A percentile compares a stretch with the other conserved stretches of the same genome.
These are phyloP conservation scores for Dipodascopsis uninucleata DNA, from an alignment of 805 yeast species.

Conservation along the genomic window DNA sequence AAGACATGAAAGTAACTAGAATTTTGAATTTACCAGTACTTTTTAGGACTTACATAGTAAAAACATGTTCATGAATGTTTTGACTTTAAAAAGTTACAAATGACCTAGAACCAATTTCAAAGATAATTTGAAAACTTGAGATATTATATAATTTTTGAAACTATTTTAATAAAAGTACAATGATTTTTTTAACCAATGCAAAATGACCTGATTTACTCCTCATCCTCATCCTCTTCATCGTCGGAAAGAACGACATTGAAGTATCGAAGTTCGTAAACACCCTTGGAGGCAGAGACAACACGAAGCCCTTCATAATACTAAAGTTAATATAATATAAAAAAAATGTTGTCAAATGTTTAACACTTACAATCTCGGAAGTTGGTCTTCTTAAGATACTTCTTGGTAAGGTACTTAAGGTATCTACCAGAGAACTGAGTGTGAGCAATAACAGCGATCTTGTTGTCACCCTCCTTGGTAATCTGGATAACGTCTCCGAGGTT, in stretches of 20 bases:
- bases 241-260: slow-evolving; percentile 98
- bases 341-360: not conserved
- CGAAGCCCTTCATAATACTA: slow-evolving; percentile 63
- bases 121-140: no score
- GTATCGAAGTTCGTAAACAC: slow-evolving; percentile 97
- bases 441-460: slow-evolving; percentile 76
- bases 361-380: slow-evolving; percentile 85
- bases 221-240: slow-evolving; percentile 88
- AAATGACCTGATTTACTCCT: slow-evolving; percentile 29
- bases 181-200: not conserved
- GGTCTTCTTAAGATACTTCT: slow-evolving; percentile 99
- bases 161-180: not conserved
- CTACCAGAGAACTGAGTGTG: slow-evolving; percentile 98
- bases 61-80: no score
- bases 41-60: no score
- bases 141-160: slow-evolving; percentile 7
- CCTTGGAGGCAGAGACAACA: slow-evolving; percentile 92
- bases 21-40: no score
- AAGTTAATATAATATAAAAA: not conserved
- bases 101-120: no score
- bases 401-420: slow-evolving; percentile 98
- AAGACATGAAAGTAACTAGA: no score
- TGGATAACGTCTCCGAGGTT: slow-evolving; percentile 94
- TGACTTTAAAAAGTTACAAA: no score
- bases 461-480: slow-evolving; percentile 77